These are phyloP conservation scores for Aspergillus pseudonomiae DNA, from an alignment of 2,329 filamentous ascomycete species.

Conservation along the genomic window DNA sequence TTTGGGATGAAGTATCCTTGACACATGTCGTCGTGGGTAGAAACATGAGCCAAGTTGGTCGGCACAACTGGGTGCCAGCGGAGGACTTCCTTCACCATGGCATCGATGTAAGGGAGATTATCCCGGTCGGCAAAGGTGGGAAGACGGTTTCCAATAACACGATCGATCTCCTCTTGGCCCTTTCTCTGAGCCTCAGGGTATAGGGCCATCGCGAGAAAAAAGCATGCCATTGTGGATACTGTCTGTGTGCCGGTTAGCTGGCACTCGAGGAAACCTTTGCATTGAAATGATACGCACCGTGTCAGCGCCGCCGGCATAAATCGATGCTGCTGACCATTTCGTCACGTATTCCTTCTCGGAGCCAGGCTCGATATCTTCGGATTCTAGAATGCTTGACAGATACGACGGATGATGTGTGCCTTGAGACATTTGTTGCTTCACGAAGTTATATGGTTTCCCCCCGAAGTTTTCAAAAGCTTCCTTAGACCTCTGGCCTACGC, in stretches of 20 bases:
- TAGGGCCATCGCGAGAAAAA: conserved; percentile 25
- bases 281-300: conserved; percentile 29
- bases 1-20: conserved; percentile 37
- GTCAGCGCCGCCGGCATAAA: conserved; percentile 50
- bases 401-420: conserved; percentile 41
- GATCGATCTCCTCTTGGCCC: conserved; percentile 24
- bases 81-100: conserved; percentile 36
- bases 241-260: conserved; percentile 4
- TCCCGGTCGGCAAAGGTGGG: conserved; percentile 20
- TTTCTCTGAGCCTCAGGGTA: conserved; percentile 20
- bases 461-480: conserved; percentile 30
- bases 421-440: conserved; percentile 44
- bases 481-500: conserved; percentile 40
- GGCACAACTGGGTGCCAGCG: conserved; percentile 36
- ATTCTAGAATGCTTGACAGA: conserved; percentile 42
- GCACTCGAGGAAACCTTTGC: too few relatives aligned
- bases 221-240: conserved; percentile 18
- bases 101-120: conserved; percentile 36
- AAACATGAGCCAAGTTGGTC: conserved; percentile 29
- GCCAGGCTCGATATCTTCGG: conserved; percentile 17
- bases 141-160: conserved; percentile 15
- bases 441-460: conserved; percentile 48
- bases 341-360: conserved; percentile 33
- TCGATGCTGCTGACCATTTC: conserved; percentile 39
- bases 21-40: conserved; percentile 27